phyloP scores from a whole-genome alignment of 2,329 filamentous ascomycete genomes.

The Ceratocystis destructans region DNA sequence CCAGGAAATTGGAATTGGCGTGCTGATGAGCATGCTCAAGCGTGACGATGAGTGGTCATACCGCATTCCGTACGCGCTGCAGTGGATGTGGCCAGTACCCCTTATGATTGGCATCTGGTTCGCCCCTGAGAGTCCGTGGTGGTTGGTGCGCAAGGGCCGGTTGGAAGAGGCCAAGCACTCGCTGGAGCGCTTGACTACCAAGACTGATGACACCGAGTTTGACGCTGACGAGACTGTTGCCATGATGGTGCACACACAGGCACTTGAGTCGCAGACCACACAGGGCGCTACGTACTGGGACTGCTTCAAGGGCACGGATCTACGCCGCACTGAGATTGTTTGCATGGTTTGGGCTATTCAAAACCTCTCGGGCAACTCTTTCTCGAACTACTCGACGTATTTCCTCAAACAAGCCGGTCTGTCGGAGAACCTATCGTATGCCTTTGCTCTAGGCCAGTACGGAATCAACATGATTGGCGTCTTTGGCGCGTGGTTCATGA shows the following conservation, averaged over 20 bases:
- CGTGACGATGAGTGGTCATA: constrained; percentile 55
- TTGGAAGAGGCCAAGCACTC: constrained; percentile 52
- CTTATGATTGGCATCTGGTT: constrained; percentile 52
- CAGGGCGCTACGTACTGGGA: constrained; percentile 61
- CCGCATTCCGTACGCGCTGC: constrained; percentile 56
- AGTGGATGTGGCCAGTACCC: constrained; percentile 66
- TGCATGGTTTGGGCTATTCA: constrained; percentile 52
- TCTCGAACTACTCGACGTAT: constrained; percentile 52
- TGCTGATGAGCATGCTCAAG: constrained; percentile 53
- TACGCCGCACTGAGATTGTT: constrained; percentile 60
- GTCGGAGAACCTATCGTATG: constrained; percentile 37
- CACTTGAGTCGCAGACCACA: constrained; percentile 63
- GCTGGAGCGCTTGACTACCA: constrained; percentile 50
- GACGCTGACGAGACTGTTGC: constrained; percentile 72
- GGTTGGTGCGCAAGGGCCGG: constrained; percentile 55
- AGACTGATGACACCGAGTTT: constrained; percentile 53
- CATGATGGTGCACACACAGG: constrained; percentile 87
- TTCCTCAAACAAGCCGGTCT: constrained; percentile 49
- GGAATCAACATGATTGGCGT: constrained; percentile 67
- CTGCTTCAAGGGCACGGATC: constrained; percentile 68
- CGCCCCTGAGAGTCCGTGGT: constrained; percentile 60
- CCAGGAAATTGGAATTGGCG: constrained; percentile 59
- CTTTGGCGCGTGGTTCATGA: constrained; percentile 68
- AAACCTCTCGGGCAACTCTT: constrained; percentile 49
- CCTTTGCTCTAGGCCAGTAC: constrained; percentile 50